A percentile compares a stretch with the other conserved stretches of the same genome.
These are phyloP conservation scores for Komagataella ulmi DNA, from an alignment of 805 yeast species.

Conservation along the genomic window DNA sequence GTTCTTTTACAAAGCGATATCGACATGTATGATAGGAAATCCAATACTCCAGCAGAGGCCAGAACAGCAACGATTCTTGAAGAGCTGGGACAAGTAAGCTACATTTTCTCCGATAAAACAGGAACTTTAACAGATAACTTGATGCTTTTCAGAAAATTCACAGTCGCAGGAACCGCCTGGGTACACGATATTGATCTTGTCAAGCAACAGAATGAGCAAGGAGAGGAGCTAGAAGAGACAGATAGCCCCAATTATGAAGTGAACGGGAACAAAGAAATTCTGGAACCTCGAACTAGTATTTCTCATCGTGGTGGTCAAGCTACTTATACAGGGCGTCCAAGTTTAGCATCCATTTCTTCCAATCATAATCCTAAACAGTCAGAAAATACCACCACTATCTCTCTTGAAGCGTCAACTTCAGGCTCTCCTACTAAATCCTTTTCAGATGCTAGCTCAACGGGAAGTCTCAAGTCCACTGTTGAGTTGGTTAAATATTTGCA, in stretches of 20 bases:
- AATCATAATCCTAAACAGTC: neutral
- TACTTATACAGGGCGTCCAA: neutral
- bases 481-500: slow-evolving; percentile 63
- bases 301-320: neutral
- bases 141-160: slow-evolving; percentile 84
- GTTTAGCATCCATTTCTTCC: neutral
- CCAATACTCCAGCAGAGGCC: slow-evolving; percentile 88
- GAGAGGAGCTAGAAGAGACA: slow-evolving; percentile 3
- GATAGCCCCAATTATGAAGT: neutral
- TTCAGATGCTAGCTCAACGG: slow-evolving; percentile 8
- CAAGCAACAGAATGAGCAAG: slow-evolving; percentile 11
- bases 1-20: slow-evolving; percentile 76
- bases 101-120: slow-evolving; percentile 90
- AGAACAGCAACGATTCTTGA: slow-evolving; percentile 92
- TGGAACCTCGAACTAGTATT: slow-evolving; percentile 14
- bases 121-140: slow-evolving; percentile 93
- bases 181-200: slow-evolving; percentile 55
- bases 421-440: neutral
- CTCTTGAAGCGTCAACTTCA: neutral
- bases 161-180: slow-evolving; percentile 87
- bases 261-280: neutral
- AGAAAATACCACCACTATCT: neutral
- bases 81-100: slow-evolving; percentile 93
- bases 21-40: slow-evolving; percentile 80
- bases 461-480: slow-evolving; percentile 39